These are phyloP conservation scores for Brassica cretica DNA, from an alignment of 345 rosid species.

Conservation along the genomic window DNA sequence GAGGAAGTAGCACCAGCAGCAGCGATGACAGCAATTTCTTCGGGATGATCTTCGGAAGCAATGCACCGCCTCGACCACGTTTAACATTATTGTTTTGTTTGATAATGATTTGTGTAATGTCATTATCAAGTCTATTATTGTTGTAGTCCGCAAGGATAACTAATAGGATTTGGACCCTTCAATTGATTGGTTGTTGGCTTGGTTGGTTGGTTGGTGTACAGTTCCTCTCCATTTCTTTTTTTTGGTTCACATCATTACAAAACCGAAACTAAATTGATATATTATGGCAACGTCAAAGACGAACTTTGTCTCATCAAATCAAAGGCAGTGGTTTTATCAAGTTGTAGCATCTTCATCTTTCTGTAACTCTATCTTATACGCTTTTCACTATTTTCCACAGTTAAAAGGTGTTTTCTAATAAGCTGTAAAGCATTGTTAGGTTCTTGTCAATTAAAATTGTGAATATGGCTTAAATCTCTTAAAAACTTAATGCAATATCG, in stretches of 20 bases:
- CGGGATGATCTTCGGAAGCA: constrained; percentile 39
- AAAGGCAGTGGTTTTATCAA: constrained; percentile 2
- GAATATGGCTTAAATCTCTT: not conserved
- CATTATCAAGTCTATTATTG: constrained; percentile 38
- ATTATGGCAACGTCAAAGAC: constrained; percentile 15
- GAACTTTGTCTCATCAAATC: constrained; percentile 18
- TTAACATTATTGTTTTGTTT: constrained; percentile 30
- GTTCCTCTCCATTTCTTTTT: constrained; percentile 13
- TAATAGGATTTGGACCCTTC: constrained; percentile 38
- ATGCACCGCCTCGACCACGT: constrained; percentile 26
- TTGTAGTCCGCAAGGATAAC: constrained; percentile 31
- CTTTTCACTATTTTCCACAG: not conserved
- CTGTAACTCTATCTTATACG: not conserved
- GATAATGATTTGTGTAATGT: constrained; percentile 31
- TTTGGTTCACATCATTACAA: constrained; percentile 3
- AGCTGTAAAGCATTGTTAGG: constrained; percentile 1
- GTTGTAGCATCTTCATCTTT: not conserved
- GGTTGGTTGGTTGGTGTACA: constrained; percentile 18
- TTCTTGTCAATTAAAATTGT: not conserved
- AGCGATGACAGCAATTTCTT: constrained; percentile 22
- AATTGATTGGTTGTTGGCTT: constrained; percentile 26
- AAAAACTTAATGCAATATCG: not conserved
- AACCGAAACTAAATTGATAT: not conserved
- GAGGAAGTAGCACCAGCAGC: constrained; percentile 27
- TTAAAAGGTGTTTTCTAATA: not conserved